Base-by-base conservation (phyloP, 2,329 filamentous ascomycete genomes). In the Aspergillus sp. region DNA sequence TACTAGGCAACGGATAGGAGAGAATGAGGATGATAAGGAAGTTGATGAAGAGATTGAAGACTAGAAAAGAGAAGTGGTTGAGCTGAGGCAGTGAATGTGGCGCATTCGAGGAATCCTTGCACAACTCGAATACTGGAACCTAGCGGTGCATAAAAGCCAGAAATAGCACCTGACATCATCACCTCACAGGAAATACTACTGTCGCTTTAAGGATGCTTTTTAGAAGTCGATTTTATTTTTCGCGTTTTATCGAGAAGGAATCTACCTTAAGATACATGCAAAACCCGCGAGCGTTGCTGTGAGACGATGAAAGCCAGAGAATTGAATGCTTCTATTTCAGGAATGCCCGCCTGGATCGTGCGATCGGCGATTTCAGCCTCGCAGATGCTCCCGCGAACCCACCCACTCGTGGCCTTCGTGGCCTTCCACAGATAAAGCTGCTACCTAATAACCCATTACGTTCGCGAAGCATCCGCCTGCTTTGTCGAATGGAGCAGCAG, bases 91-190 rank as follows among this genome's bases (percentile, higher is more conserved):
- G 5, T 41, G 39, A 17, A 17, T 35, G 43, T 41, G 33, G 52
- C 23, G 25, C 37, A 52, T 43, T 19, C 39, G 12, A 52, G 21
- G 12, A 17, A 27, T 39, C 9, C 14, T 19, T 52, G 37, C 39
- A 52, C 6, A 52, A 46, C 14, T 27, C 15, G 27, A 31, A 52
- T 52, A 23, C 49, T 52, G 49, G 39, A 44, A 52, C 39, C 49
- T 52, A 33, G 21, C 27, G 17, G n/a, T 11, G 45, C 35, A 48
- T 14, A 48, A 37, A 37, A 33, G 7, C 49, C 25, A 52, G 11
- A 52, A 52, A 52, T 44, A 52, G 23, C 21, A 27, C 17, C 45
- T 48, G 43, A 52, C 49, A 40, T 52, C 49, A 52, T 25, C 49
- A 43, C 39, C 19, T 17, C 17, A 4, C 35, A 37, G 12, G 12